Conservation (phyloP, 805 yeast genomes). For the Pichia nakasei region DNA sequence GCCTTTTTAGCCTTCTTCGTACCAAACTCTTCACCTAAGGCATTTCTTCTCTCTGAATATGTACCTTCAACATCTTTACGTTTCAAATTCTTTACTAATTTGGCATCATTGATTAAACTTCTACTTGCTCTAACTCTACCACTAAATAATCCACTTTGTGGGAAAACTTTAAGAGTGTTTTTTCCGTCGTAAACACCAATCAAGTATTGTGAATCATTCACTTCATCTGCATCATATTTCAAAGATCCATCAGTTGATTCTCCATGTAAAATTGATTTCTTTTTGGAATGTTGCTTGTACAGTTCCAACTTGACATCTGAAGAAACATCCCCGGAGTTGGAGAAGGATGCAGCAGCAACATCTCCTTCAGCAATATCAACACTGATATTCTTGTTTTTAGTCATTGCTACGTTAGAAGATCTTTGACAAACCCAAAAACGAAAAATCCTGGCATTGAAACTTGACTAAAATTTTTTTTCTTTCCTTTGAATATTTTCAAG, state of each 20-base stretch:
- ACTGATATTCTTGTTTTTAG: constrained; percentile 1
- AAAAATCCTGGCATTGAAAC: no score
- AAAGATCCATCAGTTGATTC: constrained; percentile 49
- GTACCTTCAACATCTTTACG: constrained; percentile 9
- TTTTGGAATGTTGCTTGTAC: constrained; percentile 41
- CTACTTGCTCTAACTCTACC: constrained; percentile 30
- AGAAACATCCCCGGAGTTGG: constrained; percentile 67
- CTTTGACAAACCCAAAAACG: no score
- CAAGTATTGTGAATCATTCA: constrained; percentile 45
- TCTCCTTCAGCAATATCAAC: constrained; percentile 5
- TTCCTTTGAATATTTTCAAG: no score
- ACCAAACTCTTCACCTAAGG: constrained; percentile 94
- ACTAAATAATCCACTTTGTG: constrained; percentile 9
- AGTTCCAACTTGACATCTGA: constrained; percentile 51
- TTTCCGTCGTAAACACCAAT: constrained; percentile 71
- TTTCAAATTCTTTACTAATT: constrained; percentile 8
- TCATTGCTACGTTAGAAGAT: not conserved
- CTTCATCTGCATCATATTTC: constrained; percentile 58
- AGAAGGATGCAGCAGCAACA: constrained; percentile 51
- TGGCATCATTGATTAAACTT: constrained; percentile 8
- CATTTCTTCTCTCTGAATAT: constrained; percentile 48
- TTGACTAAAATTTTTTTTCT: no score
- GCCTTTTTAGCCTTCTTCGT: constrained; percentile 94
- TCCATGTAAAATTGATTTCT: constrained; percentile 56
- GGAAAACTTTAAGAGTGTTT: constrained; percentile 47